Conservation (phyloP, 805 yeast genomes). For the Starmerella etchellsii region DNA sequence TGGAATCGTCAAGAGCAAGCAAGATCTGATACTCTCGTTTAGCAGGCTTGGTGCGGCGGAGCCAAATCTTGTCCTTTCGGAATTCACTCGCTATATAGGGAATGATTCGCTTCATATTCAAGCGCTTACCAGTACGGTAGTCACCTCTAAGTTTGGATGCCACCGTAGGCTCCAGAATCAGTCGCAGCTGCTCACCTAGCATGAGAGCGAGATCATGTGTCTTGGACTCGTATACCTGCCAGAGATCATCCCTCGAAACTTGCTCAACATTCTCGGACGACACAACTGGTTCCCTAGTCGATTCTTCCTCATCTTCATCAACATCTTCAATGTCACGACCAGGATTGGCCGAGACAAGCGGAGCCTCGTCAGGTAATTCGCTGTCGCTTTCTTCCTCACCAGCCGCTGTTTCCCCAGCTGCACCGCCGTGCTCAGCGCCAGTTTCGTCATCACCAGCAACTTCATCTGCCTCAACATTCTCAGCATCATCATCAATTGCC, state of each 20-base stretch:
- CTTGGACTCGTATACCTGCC: conserved; percentile 74
- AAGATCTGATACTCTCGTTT: conserved; percentile 94
- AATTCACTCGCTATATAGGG: conserved; percentile 96
- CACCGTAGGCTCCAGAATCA: conserved; percentile 86
- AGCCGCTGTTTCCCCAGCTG: conserved; percentile 14
- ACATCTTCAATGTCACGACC: conserved; percentile 9
- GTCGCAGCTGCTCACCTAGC: conserved; percentile 80
- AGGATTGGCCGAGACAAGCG: neutral
- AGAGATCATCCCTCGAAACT: conserved; percentile 34
- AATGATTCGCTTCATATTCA: conserved; percentile 93
- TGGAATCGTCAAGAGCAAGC: conserved; percentile 95
- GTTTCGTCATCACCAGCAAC: conserved; percentile 20
- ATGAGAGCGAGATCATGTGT: conserved; percentile 80
- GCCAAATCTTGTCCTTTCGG: conserved; percentile 96
- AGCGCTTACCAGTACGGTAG: conserved; percentile 90
- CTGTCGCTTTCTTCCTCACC: conserved; percentile 20
- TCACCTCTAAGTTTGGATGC: conserved; percentile 95
- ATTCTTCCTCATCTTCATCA: conserved; percentile 1
- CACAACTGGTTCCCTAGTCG: neutral
- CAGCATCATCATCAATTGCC: conserved; percentile 29
- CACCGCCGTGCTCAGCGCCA: conserved; percentile 25
- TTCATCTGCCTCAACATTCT: conserved; percentile 21
- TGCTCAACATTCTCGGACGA: neutral
- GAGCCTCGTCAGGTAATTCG: conserved; percentile 19
- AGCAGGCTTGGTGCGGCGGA: conserved; percentile 92